Evolutionary conservation across 73 alveolate species (phyloP).

Genomic region (Paramecium caudatum): DNA sequence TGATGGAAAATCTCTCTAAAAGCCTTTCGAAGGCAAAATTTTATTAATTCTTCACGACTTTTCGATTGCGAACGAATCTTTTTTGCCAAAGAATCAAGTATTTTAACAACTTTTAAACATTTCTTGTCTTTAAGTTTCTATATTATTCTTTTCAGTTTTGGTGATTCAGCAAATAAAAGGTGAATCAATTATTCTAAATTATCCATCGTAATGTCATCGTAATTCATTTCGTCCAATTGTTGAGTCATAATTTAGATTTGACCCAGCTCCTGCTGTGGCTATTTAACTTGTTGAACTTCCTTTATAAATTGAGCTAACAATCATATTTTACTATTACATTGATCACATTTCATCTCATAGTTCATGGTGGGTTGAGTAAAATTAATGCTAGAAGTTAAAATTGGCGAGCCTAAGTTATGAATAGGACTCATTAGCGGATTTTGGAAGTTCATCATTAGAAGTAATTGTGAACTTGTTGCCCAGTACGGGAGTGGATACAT

Average conservation of each 20-base stretch:
- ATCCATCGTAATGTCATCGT: background rate
- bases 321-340: background rate
- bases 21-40: slow-evolving; percentile 8
- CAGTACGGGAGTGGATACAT: slow-evolving; percentile 32
- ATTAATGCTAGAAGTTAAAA: slow-evolving; percentile 9
- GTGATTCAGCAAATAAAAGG: background rate
- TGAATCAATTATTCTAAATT: slow-evolving; percentile 16
- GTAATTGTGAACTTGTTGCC: slow-evolving; percentile 17
- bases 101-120: background rate
- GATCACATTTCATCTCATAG: slow-evolving; percentile 15
- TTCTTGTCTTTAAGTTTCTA: slow-evolving; percentile 2
- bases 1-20: background rate
- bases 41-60: slow-evolving; percentile 53
- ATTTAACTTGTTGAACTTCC: background rate
- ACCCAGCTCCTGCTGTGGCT: background rate
- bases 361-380: background rate
- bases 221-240: slow-evolving; percentile 20
- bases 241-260: background rate
- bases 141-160: background rate
- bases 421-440: slow-evolving; percentile 44
- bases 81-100: background rate
- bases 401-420: slow-evolving; percentile 41
- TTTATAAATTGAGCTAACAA: background rate
- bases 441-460: slow-evolving; percentile 15
- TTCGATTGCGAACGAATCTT: background rate